Conservation (phyloP, 164 flowering plant species). For the Tetracentron sinense region DNA sequence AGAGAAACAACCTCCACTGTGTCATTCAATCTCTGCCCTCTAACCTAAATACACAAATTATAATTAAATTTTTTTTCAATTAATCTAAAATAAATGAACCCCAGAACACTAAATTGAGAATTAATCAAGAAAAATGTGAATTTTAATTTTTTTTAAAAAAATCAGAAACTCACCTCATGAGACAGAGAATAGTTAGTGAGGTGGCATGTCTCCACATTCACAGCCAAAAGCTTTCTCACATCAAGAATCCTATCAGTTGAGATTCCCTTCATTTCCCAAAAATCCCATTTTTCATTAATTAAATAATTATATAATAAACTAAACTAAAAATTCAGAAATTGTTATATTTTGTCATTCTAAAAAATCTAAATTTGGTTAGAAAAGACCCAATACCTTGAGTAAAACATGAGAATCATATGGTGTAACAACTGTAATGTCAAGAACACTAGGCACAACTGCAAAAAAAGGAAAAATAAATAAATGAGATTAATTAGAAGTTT, state of each 20-base stretch:
- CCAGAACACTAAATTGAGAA: background rate
- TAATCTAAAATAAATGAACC: background rate
- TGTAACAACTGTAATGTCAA: conserved; percentile 74
- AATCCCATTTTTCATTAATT: background rate
- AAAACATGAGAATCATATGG: conserved; percentile 74
- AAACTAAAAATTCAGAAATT: background rate
- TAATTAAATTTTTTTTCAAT: background rate
- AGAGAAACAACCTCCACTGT: conserved; percentile 56
- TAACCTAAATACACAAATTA: conserved; percentile 39
- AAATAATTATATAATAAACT: background rate
- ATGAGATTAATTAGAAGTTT: background rate
- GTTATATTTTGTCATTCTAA: background rate
- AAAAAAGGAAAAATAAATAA: conserved; percentile 4
- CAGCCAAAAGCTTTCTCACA: conserved; percentile 65
- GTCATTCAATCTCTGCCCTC: conserved; percentile 70
- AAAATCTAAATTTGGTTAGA: background rate
- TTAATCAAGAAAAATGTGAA: background rate
- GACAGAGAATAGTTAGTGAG: conserved; percentile 81
- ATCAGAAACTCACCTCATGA: conserved; percentile 74
- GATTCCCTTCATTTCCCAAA: conserved; percentile 58
- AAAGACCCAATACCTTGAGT: conserved; percentile 56
- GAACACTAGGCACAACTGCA: conserved; percentile 69
- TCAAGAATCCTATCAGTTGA: conserved; percentile 93
- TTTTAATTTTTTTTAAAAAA: background rate
- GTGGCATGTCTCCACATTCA: conserved; percentile 81